A percentile compares a stretch with the other conserved stretches of the same genome.
These are phyloP conservation scores for Pedinophyceae sp. DNA, from an alignment of 139 green algal genomes.

Conservation along the genomic window DNA sequence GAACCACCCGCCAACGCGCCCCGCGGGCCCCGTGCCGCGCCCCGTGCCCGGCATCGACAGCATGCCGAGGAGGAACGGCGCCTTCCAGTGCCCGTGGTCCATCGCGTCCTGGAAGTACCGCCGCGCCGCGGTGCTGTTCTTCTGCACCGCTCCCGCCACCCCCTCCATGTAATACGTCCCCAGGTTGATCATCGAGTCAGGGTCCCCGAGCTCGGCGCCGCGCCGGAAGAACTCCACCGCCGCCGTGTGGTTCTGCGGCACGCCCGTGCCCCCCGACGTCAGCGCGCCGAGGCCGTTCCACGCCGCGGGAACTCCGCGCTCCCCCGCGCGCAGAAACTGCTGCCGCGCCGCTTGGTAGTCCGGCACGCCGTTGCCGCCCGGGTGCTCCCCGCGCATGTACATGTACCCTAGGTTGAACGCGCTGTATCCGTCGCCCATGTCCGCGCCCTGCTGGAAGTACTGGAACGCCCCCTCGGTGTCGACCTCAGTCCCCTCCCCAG, in stretches of 20 bases:
- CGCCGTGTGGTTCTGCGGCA: slow-evolving; percentile 1
- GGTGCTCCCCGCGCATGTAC: too few relatives aligned
- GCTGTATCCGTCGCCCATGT: not conserved
- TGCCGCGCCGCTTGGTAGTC: slow-evolving; percentile 1
- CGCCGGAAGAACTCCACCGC: not conserved
- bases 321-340: not conserved
- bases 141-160: not conserved
- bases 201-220: slow-evolving; percentile 3
- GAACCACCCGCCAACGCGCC: too few relatives aligned
- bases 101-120: not conserved
- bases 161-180: slow-evolving; percentile 3
- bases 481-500: not conserved
- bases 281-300: slow-evolving; percentile 4
- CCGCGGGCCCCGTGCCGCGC: not conserved
- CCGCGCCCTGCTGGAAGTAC: not conserved
- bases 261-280: not conserved
- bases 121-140: slow-evolving; percentile 1
- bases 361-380: not conserved
- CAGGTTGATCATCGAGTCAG: slow-evolving; percentile 3
- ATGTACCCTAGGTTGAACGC: slow-evolving; percentile 4
- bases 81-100: not conserved
- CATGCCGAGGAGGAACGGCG: slow-evolving; percentile 4
- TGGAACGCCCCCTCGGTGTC: not conserved
- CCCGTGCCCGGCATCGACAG: not conserved
- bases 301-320: not conserved